Conservation (phyloP, 129 eudicot genomes). For the Silybum marianum region DNA sequence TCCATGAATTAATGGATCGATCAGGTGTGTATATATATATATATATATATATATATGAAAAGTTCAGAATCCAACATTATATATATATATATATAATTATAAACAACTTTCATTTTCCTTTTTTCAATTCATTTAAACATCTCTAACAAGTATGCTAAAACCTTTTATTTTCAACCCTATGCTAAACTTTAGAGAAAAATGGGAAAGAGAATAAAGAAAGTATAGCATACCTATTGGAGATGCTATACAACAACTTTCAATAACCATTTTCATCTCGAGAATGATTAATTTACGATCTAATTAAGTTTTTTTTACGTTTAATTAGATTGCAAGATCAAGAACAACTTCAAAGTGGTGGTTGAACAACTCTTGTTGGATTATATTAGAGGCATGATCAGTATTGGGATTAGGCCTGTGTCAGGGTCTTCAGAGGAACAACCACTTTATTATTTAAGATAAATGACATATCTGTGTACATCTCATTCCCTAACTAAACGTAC, state of each 20-base stretch:
- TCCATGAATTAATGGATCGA: conserved; percentile 46
- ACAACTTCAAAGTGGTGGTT: conserved; percentile 39
- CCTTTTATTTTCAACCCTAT: no score
- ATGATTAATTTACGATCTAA: not conserved
- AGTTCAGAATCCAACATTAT: conserved; percentile 43
- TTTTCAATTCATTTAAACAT: no score
- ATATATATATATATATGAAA: conserved; percentile 36
- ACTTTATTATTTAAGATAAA: not conserved
- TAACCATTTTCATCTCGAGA: not conserved
- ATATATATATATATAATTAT: no score
- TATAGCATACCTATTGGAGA: no score
- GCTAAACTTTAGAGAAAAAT: no score
- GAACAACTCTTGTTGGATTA: not conserved
- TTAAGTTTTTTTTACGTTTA: not conserved
- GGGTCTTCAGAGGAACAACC: not conserved
- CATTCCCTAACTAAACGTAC: not conserved
- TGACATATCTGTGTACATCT: not conserved
- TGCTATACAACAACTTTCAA: no score
- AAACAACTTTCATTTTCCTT: not conserved
- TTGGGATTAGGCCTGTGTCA: no score
- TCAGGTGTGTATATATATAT: conserved; percentile 32
- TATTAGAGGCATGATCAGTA: not conserved
- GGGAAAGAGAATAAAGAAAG: no score
- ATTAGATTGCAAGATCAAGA: conserved; percentile 32
- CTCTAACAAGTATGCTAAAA: no score